phyloP scores from a whole-genome alignment of 228 moss, liverwort and hornwort genomes.

The Sphagnum fallax region DNA sequence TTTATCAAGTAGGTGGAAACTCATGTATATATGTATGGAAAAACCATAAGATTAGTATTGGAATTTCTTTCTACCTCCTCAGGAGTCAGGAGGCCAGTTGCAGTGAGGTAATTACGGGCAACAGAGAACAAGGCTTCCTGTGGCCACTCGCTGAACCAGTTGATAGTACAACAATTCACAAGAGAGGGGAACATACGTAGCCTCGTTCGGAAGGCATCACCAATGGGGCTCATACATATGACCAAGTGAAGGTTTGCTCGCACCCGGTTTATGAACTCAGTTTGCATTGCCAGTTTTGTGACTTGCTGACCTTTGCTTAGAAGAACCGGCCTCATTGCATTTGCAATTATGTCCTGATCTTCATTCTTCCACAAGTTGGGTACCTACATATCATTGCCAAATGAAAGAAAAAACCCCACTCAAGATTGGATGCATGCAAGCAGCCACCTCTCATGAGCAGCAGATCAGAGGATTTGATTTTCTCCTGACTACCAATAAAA shows the following conservation, averaged over 20 bases:
- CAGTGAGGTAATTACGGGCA: conserved; percentile 57
- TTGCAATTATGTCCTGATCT: conserved; percentile 75
- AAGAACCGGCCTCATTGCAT: conserved; percentile 66
- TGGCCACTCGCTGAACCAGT: conserved; percentile 99
- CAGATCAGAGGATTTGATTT: too few relatives aligned
- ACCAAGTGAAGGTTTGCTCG: conserved; percentile 74
- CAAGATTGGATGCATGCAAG: too few relatives aligned
- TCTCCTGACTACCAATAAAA: too few relatives aligned
- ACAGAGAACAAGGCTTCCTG: conserved; percentile 80
- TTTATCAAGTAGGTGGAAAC: too few relatives aligned
- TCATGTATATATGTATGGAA: too few relatives aligned
- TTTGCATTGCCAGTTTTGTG: conserved; percentile 71
- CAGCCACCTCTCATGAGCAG: too few relatives aligned
- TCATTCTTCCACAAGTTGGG: conserved; percentile 96
- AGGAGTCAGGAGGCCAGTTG: conserved; percentile 31
- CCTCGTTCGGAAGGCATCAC: conserved; percentile 78
- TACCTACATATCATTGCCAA: conserved; percentile 28
- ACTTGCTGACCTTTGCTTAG: conserved; percentile 50
- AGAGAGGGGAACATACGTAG: conserved; percentile 95
- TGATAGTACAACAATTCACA: conserved; percentile 92
- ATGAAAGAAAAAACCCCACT: not conserved
- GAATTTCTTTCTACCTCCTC: conserved; percentile 24
- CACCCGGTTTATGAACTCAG: conserved; percentile 66
- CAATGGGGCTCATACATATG: conserved; percentile 89
- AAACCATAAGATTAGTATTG: too few relatives aligned